Evolutionary conservation across 208 protist species (phyloP).

Genomic region (Acanthamoeba sp.): DNA sequence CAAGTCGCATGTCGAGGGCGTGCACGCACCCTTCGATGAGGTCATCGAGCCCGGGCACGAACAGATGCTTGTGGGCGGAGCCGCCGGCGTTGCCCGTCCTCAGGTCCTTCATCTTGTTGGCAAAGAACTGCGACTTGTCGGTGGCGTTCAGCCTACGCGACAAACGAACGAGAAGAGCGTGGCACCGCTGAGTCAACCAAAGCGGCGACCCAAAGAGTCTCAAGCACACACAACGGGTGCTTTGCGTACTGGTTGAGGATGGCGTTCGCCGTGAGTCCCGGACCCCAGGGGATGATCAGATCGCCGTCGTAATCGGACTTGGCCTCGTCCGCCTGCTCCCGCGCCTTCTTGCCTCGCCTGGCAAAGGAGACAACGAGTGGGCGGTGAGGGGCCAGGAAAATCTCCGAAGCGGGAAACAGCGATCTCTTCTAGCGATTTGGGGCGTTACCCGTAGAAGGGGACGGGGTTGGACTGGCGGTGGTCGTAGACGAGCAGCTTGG

Average conservation of each 20-base stretch:
- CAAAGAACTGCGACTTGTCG: constrained; percentile 73
- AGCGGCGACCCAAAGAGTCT: too few species aligned
- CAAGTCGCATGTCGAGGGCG: too few species aligned
- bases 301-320: constrained; percentile 72
- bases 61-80: constrained; percentile 40
- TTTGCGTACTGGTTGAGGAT: not conserved
- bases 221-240: not conserved
- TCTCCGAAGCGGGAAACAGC: too few species aligned
- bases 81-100: not conserved
- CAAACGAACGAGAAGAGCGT: too few species aligned
- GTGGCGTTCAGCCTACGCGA: constrained; percentile 33
- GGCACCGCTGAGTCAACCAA: too few species aligned
- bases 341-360: not conserved
- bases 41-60: constrained; percentile 58
- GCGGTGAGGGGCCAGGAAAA: too few species aligned
- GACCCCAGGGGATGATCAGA: constrained; percentile 68
- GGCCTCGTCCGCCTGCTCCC: constrained; percentile 27
- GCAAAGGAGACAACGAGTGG: too few species aligned
- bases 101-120: constrained; percentile 51
- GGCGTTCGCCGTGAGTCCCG: not conserved
- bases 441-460: constrained; percentile 13
- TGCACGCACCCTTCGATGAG: not conserved
- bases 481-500: constrained; percentile 70
- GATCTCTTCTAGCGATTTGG: too few species aligned
- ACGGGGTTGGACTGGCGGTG: constrained; percentile 55